A percentile compares a stretch with the other conserved stretches of the same genome.
Evolutionary conservation across 2,329 filamentous ascomycete species (phyloP).

Genomic region (Ascochyta clinopodiicola): DNA sequence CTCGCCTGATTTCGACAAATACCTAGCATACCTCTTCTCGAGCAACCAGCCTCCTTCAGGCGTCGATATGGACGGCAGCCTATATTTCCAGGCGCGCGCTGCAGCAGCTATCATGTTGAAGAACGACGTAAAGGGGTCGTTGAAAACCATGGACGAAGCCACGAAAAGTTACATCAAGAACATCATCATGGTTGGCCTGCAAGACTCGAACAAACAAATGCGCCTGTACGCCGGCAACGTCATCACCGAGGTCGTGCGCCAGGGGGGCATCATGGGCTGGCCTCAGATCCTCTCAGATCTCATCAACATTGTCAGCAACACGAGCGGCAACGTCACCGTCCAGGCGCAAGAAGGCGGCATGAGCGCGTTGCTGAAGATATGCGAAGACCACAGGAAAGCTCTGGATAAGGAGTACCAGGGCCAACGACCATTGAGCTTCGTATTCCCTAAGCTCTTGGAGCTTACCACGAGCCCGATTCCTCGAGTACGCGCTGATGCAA

Average conservation of each 20-base stretch:
- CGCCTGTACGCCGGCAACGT: conserved; percentile 90
- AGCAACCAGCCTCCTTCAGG: conserved; percentile 67
- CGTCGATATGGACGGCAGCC: conserved; percentile 63
- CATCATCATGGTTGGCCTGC: conserved; percentile 77
- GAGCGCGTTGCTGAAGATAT: conserved; percentile 91
- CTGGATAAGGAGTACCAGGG: conserved; percentile 88
- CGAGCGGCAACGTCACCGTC: conserved; percentile 68
- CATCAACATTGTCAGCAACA: conserved; percentile 77
- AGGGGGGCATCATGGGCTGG: conserved; percentile 88
- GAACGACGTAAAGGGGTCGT: conserved; percentile 82
- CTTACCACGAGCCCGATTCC: conserved; percentile 79
- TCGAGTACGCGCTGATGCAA: conserved; percentile 79
- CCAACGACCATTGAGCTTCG: conserved; percentile 83
- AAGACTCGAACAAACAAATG: conserved; percentile 82
- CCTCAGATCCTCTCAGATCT: conserved; percentile 87
- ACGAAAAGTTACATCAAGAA: conserved; percentile 81
- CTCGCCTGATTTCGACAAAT: conserved; percentile 96
- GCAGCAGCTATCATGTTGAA: conserved; percentile 95
- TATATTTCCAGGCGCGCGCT: conserved; percentile 80
- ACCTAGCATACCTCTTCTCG: conserved; percentile 89
- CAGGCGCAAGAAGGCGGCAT: conserved; percentile 91
- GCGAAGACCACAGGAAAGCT: conserved; percentile 90
- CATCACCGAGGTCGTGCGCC: conserved; percentile 87
- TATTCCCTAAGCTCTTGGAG: conserved; percentile 88
- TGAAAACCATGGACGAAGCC: conserved; percentile 75